Evolutionary conservation across 202 grass and related monocot species (phyloP), one percentile per base, ranked within the genome.

Genomic region (Schoenoplectus tabernaemontani): DNA sequence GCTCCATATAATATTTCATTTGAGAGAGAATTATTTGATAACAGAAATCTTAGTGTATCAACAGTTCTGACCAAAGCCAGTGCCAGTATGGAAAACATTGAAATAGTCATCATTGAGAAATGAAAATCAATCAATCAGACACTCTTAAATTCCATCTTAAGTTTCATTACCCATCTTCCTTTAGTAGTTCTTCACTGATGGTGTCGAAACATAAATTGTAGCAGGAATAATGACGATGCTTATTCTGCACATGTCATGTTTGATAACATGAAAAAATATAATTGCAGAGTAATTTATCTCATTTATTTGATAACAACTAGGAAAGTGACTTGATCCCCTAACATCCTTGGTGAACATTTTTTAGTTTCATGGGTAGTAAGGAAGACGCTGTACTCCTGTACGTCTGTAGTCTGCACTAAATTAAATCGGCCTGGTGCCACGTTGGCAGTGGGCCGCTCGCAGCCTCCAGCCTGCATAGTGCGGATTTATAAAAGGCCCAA

Each of bases 171-270:
- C 91, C 95, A 61, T 98, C 88, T 85, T 94, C 95, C 48, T 92
- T 90, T 79, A 95, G 41, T 81, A 98, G 59, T 83, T 98, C 95
- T 77, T 95, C 86, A 53, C 91, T 95, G 87, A 98, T 95, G 11
- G 83, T 89, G 34, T 98, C 33, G 2, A 37, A 64, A 64, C n/a
- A 37, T 64, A 37, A 10, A 28, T 30, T 28, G 22, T 10, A 22
- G 2, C 15, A 38, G 19, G 38, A 43, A 69, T 17, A 69, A 69
- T 69, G 64, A 22, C 19, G 64, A 69, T 24, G n/a, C 44, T 20
- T 44, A 42, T 62, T 65, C 2, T 65, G 34, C 63, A 65, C 6
- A 65, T 65, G 33, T 65, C 34, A 65, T 38, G 34, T 39, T 37
- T 37, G 34, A n/a, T n/a, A n/a, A n/a, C n/a, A n/a, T n/a, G n/a